Evolutionary conservation across 2,329 filamentous ascomycete species (phyloP).

Genomic region (Graphilbum ipis-grandicollis): DNA sequence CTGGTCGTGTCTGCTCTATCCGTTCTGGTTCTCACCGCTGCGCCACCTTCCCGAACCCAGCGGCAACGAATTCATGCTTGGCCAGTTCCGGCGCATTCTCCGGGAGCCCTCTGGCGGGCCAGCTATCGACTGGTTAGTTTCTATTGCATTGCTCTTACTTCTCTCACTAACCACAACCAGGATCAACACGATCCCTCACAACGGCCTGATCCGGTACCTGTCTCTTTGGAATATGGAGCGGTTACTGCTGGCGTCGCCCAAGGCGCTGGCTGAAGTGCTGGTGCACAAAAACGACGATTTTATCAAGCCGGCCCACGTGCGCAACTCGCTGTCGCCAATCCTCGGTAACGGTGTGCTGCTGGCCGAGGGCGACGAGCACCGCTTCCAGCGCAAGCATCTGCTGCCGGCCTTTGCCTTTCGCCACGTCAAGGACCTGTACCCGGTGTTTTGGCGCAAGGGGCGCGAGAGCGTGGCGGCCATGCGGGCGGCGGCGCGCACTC

Average conservation of each 20-base stretch:
- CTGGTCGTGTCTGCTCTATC: conserved; percentile 30
- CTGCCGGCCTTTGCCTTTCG: conserved; percentile 74
- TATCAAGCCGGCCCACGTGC: conserved; percentile 38
- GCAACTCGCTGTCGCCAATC: conserved; percentile 39
- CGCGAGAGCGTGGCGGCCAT: conserved; percentile 49
- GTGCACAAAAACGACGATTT: conserved; percentile 55
- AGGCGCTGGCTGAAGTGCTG: conserved; percentile 52
- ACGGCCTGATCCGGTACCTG: conserved; percentile 52
- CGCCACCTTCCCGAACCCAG: conserved; percentile 27
- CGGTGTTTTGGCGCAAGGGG: conserved; percentile 67
- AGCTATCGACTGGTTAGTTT: conserved; percentile 27
- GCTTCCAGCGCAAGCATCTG: conserved; percentile 59
- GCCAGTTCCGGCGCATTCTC: conserved; percentile 26
- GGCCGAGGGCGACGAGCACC: conserved; percentile 84
- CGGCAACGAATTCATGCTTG: conserved; percentile 26
- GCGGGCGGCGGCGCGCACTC: conserved; percentile 15
- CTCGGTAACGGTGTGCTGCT: conserved; percentile 58
- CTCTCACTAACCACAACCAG: conserved; percentile 19
- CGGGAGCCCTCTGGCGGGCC: conserved; percentile 23
- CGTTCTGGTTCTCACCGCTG: conserved; percentile 31
- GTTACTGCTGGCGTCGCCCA: conserved; percentile 41
- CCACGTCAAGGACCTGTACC: conserved; percentile 71
- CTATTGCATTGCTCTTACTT: background rate
- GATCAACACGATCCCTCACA: conserved; percentile 43
- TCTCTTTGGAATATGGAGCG: conserved; percentile 45